Evolutionary conservation across 345 rosid genomes (phyloP), one percentile per base, ranked within the genome.

Genomic region (Bretschneidera sinensis): DNA sequence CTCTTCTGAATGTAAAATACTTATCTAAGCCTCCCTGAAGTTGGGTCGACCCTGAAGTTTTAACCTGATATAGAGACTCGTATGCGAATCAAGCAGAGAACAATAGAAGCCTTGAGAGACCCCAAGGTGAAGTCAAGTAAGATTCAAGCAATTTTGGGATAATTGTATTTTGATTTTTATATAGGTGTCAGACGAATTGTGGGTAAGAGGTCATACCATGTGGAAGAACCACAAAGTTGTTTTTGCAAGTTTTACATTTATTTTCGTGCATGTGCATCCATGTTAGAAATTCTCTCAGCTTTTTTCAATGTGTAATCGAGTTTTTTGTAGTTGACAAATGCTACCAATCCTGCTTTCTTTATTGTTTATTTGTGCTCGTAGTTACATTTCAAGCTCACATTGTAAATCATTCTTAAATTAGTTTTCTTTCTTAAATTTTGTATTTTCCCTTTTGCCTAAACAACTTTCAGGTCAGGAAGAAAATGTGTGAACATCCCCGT

Each of bases 71-170:
- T 71, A 92, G 98, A 85, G 52, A 84, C 97, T 55, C 81, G 94
- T 17, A 76, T 69, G 33, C 77, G 79, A 67, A 92, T 92, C 79
- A 89, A 65, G 77, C 80, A 74, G 77, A 87, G 89, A 80, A 92
- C 94, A n/a, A 74, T 73, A 1, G 96, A 83, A 79, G 97, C 91
- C 69, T 78, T 92, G 79, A 85, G 74, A 69, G 73, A 87, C 65
- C 96, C 98, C 80, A 79, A 89, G 97, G 98, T 89, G 91, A 92
- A 81, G 85, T 82, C 83, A 78, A 83, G 83, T 83, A 77, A 87
- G 92, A 85, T 70, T 67, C 63, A 64, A 60, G 64, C 68, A 64
- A 48, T 67, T 77, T 58, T 59, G 18, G 53, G 48, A 69, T 66
- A 43, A 55, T 39, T 5, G 16, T 39, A 4, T 39, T 8, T 28